Conservation (phyloP, 306 rosid species). For the Fragaria nilgerrensis region DNA sequence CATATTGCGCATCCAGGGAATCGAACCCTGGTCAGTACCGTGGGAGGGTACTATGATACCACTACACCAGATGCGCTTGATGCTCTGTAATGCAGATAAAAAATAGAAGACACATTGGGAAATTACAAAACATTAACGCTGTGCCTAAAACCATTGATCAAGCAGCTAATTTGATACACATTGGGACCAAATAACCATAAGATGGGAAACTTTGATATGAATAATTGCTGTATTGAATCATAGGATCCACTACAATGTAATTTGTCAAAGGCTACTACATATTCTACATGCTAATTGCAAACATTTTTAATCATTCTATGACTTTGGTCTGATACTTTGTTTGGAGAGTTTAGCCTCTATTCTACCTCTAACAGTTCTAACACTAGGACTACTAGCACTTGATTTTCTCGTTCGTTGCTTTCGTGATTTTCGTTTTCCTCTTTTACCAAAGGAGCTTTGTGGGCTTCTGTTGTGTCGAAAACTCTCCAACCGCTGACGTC, state of each 20-base stretch:
- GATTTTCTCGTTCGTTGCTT: slow-evolving; percentile 39
- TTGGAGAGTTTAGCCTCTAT: slow-evolving; percentile 55
- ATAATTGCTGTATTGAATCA: not conserved
- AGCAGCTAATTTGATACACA: not conserved
- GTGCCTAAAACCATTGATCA: not conserved
- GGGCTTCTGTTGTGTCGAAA: slow-evolving; percentile 33
- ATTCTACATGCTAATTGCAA: not conserved
- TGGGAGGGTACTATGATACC: slow-evolving; percentile 99
- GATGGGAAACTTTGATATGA: not conserved
- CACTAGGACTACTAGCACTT: slow-evolving; percentile 31
- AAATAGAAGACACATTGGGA: too few relatives aligned
- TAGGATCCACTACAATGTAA: not conserved
- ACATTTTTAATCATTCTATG: not conserved
- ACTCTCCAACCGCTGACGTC: slow-evolving; percentile 68
- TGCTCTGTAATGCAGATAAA: accelerated
- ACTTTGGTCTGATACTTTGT: slow-evolving; percentile 24
- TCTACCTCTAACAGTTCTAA: slow-evolving; percentile 63
- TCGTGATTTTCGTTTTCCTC: slow-evolving; percentile 26
- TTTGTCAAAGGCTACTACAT: not conserved
- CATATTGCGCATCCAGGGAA: slow-evolving; percentile 94
- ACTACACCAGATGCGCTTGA: slow-evolving; percentile 92
- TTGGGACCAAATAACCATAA: not conserved
- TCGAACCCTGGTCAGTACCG: slow-evolving; percentile 99
- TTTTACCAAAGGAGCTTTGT: not conserved
- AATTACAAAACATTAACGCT: too few relatives aligned